Evolutionary conservation across 345 rosid species (phyloP).

Genomic region (Chamaenerion angustifolium): DNA sequence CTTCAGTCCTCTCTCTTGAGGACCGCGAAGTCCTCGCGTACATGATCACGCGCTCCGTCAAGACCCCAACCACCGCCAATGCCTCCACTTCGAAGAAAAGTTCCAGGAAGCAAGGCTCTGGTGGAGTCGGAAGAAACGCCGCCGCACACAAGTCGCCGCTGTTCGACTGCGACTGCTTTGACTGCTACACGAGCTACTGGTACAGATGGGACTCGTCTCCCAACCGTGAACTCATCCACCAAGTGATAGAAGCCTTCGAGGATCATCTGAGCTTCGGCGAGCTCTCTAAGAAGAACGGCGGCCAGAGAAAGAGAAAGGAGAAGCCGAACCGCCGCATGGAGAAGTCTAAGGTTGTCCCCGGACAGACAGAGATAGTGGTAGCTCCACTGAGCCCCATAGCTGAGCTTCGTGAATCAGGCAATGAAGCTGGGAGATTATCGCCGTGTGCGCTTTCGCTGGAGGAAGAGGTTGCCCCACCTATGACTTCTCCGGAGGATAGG

Average conservation of each 20-base stretch:
- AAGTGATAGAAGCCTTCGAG: slow-evolving; percentile 76
- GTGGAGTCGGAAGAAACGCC: background rate
- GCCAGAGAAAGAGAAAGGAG: slow-evolving; percentile 31
- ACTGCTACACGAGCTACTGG: slow-evolving; percentile 86
- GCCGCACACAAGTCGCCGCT: slow-evolving; percentile 26
- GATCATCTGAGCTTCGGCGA: slow-evolving; percentile 40
- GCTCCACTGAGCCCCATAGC: background rate
- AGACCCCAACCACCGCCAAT: slow-evolving; percentile 21
- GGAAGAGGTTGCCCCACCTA: background rate
- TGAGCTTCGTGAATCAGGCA: background rate
- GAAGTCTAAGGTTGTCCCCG: background rate
- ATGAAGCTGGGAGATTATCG: too few species aligned
- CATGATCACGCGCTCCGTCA: slow-evolving; percentile 50
- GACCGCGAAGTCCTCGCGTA: slow-evolving; percentile 90
- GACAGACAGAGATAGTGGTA: slow-evolving; percentile 1
- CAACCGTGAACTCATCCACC: slow-evolving; percentile 73
- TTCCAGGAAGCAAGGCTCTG: slow-evolving; percentile 17
- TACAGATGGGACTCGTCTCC: slow-evolving; percentile 76
- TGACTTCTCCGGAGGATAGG: slow-evolving; percentile 2
- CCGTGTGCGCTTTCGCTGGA: background rate
- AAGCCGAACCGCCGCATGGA: slow-evolving; percentile 17
- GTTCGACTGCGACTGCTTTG: slow-evolving; percentile 73
- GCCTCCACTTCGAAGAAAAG: slow-evolving; percentile 12
- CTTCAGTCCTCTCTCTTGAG: slow-evolving; percentile 44
- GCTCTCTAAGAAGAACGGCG: slow-evolving; percentile 20